A percentile compares a stretch with the other conserved stretches of the same genome.
These are phyloP conservation scores for Penicillium ucsense DNA, from an alignment of 495 filamentous ascomycete species.

Conservation along the genomic window DNA sequence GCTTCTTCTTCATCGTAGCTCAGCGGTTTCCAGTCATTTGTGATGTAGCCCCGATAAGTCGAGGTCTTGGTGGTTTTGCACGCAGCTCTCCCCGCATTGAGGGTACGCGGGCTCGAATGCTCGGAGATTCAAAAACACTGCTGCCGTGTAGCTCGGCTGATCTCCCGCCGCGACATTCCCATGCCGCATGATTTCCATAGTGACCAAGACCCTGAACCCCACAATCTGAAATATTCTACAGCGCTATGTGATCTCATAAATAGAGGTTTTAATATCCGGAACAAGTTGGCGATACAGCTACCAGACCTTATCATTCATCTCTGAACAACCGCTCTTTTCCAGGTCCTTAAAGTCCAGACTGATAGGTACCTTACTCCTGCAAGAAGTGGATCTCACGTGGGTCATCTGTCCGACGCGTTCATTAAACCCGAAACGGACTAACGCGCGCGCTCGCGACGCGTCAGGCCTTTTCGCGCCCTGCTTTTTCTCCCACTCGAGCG, in stretches of 20 bases:
- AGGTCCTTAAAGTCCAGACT: no score
- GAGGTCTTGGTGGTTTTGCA: no score
- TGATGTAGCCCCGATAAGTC: no score
- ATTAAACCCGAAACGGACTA: constrained; percentile 11
- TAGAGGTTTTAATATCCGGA: not conserved
- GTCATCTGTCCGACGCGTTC: constrained; percentile 4
- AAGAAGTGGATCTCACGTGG: no score
- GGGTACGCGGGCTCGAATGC: not conserved
- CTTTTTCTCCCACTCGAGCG: constrained; percentile 1
- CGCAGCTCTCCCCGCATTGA: no score
- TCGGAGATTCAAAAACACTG: not conserved
- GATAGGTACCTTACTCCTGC: no score
- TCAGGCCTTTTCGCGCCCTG: constrained; percentile 2
- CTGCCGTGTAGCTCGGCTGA: not conserved
- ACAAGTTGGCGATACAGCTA: no score
- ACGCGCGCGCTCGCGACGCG: constrained; percentile 11
- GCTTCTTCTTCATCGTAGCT: no score
- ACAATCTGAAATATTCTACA: not conserved
- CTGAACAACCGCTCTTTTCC: not conserved
- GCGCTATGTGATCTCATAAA: not conserved
- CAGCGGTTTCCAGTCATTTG: no score
- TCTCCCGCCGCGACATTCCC: constrained; percentile 12
- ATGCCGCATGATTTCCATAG: constrained; percentile 24
- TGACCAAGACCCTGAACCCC: constrained; percentile 17
- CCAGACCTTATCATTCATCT: no score